Percentiles rank a stretch among this genome's conserved stretches.
phyloP scores from a whole-genome alignment of 2,329 filamentous ascomycete genomes.

The Epichloe typhina region DNA sequence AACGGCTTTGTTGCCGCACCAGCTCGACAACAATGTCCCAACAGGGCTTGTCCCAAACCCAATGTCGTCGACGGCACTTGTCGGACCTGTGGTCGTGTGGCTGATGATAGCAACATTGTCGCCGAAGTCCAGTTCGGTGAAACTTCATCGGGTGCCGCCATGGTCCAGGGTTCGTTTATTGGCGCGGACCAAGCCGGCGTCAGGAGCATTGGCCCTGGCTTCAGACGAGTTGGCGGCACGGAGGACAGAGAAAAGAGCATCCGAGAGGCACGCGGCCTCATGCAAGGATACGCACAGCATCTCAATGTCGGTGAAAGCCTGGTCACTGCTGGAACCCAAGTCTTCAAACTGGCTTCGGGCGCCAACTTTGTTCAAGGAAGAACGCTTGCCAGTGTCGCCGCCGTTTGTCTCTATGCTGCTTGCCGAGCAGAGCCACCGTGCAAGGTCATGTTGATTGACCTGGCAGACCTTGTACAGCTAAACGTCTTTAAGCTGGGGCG shows the following conservation, averaged over 20 bases:
- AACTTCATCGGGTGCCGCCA: slow-evolving; percentile 68
- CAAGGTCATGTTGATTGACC: slow-evolving; percentile 85
- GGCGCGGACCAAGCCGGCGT: slow-evolving; percentile 74
- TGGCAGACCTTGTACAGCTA: slow-evolving; percentile 69
- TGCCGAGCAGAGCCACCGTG: slow-evolving; percentile 70
- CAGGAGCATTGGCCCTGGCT: slow-evolving; percentile 50
- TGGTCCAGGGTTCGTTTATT: slow-evolving; percentile 83
- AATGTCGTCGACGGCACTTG: slow-evolving; percentile 58
- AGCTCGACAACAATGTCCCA: slow-evolving; percentile 37
- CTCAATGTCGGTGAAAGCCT: slow-evolving; percentile 48
- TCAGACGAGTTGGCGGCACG: slow-evolving; percentile 44
- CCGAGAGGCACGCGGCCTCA: slow-evolving; percentile 42
- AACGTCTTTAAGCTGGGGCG: slow-evolving; percentile 89
- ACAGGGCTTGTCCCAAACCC: slow-evolving; percentile 46
- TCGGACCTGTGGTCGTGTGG: slow-evolving; percentile 70
- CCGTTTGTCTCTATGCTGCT: slow-evolving; percentile 83
- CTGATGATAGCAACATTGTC: slow-evolving; percentile 80
- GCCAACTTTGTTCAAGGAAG: slow-evolving; percentile 78
- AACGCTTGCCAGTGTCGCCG: slow-evolving; percentile 69
- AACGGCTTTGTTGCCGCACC: slow-evolving; percentile 20
- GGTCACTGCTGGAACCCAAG: slow-evolving; percentile 52
- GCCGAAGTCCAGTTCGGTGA: slow-evolving; percentile 88
- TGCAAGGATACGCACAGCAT: slow-evolving; percentile 48
- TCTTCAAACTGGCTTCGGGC: slow-evolving; percentile 63
- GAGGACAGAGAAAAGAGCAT: slow-evolving; percentile 48